Percentiles rank a stretch among this genome's conserved stretches.
phyloP scores from a whole-genome alignment of 768 basidiomycete species.

The Boletus rex-veris region DNA sequence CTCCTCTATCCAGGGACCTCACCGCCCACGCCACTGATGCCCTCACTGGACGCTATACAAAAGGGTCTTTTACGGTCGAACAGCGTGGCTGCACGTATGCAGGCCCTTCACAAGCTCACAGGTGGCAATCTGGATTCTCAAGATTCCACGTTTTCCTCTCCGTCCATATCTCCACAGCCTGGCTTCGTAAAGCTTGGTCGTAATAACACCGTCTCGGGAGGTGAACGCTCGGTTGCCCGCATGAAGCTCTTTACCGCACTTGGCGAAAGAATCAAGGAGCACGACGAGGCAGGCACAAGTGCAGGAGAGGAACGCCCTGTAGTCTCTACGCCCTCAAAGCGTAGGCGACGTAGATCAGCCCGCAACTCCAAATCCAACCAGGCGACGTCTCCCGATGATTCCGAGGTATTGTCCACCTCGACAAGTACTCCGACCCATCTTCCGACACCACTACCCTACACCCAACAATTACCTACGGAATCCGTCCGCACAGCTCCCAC shows the following conservation, averaged over 20 bases:
- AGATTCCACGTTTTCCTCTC: conserved; percentile 52
- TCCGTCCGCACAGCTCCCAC: conserved; percentile 25
- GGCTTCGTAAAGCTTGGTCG: conserved; percentile 48
- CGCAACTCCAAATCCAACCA: conserved; percentile 39
- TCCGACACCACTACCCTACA: conserved; percentile 46
- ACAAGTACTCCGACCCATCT: conserved; percentile 60
- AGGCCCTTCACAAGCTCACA: conserved; percentile 82
- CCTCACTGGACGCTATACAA: conserved; percentile 75
- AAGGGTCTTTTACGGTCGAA: conserved; percentile 84
- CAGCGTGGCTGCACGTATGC: conserved; percentile 76
- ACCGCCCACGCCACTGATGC: conserved; percentile 59
- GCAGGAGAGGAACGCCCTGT: conserved; percentile 52
- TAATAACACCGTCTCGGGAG: conserved; percentile 81
- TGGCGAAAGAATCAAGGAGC: conserved; percentile 54
- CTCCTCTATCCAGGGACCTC: conserved; percentile 63
- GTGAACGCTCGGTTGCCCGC: conserved; percentile 71
- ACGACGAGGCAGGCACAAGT: conserved; percentile 60
- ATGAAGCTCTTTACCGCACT: conserved; percentile 63
- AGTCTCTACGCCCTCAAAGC: conserved; percentile 45
- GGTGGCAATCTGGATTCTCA: conserved; percentile 62
- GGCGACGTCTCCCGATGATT: conserved; percentile 46
- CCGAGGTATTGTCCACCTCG: conserved; percentile 38
- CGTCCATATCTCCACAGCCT: conserved; percentile 46
- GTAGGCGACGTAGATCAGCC: conserved; percentile 53
- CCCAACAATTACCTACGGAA: conserved; percentile 31